Evolutionary conservation across 2,329 filamentous ascomycete species (phyloP).

Genomic region (Malbranchea cinnamomea): DNA sequence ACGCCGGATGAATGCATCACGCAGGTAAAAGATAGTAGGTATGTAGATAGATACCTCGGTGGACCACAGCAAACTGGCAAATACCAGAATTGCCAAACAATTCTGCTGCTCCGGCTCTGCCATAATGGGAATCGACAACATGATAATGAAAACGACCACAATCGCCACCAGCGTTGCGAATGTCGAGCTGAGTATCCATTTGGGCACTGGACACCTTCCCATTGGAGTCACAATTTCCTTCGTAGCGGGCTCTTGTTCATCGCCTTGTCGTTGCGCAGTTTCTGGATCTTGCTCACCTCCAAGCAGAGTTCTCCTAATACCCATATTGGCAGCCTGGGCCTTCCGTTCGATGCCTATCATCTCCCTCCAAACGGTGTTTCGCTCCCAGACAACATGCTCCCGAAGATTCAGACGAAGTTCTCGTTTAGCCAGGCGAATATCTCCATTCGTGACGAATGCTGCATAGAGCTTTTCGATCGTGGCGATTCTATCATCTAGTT

Average conservation of each 20-base stretch:
- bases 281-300: slow-evolving; percentile 56
- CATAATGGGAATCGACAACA: slow-evolving; percentile 71
- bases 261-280: slow-evolving; percentile 65
- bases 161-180: slow-evolving; percentile 63
- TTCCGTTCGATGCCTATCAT: slow-evolving; percentile 97
- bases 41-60: slow-evolving; percentile 68
- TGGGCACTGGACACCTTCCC: slow-evolving; percentile 58
- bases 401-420: slow-evolving; percentile 81
- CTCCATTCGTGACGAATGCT: slow-evolving; percentile 66
- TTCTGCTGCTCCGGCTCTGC: slow-evolving; percentile 83
- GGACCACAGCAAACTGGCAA: slow-evolving; percentile 90
- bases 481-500: slow-evolving; percentile 55
- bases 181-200: slow-evolving; percentile 70
- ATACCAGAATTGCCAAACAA: slow-evolving; percentile 81
- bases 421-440: slow-evolving; percentile 59
- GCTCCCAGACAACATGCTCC: slow-evolving; percentile 97
- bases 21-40: neutral
- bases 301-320: slow-evolving; percentile 60
- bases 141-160: slow-evolving; percentile 54
- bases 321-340: slow-evolving; percentile 83
- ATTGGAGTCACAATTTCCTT: slow-evolving; percentile 67
- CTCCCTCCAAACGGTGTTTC: slow-evolving; percentile 96
- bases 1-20: neutral
- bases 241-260: slow-evolving; percentile 50
- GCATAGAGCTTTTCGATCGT: slow-evolving; percentile 70